These are phyloP conservation scores for Astrephomene gubernaculifera DNA, from an alignment of 139 green algal genomes.

Conservation along the genomic window DNA sequence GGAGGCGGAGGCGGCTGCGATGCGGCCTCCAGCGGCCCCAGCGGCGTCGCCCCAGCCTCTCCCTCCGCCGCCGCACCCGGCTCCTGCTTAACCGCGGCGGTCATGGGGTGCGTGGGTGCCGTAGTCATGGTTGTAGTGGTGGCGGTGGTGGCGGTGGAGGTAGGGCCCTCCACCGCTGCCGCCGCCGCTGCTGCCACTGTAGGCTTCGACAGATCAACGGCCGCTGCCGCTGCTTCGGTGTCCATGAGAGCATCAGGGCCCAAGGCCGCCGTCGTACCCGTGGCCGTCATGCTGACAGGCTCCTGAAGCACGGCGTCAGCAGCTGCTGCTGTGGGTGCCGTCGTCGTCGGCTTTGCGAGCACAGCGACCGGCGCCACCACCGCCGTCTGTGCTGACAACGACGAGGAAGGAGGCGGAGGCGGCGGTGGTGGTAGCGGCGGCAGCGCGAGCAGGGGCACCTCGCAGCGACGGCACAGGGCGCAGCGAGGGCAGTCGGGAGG, in stretches of 20 bases:
- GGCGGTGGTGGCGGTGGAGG: no score
- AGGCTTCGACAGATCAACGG: not conserved
- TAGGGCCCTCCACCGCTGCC: not conserved
- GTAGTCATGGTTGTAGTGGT: no score
- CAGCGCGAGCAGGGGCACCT: slow-evolving; percentile 1
- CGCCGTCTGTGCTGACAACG: no score
- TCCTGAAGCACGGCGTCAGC: not conserved
- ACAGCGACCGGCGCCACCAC: not conserved
- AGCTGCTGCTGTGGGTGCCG: not conserved
- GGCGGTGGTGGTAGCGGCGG: not conserved
- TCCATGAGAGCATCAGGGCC: not conserved
- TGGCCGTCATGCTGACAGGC: no score
- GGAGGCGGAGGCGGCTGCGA: not conserved
- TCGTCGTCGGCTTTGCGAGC: not conserved
- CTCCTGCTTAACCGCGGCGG: not conserved
- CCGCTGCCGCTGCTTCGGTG: not conserved
- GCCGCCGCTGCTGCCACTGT: not conserved
- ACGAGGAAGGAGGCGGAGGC: not conserved
- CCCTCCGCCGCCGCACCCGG: not conserved
- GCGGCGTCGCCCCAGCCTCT: no score
- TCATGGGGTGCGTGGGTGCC: no score
- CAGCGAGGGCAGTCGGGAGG: slow-evolving; percentile 26
- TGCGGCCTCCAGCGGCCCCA: not conserved
- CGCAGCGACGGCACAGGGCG: slow-evolving; percentile 27
- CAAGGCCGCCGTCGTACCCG: no score